phyloP scores from a whole-genome alignment of 2,329 filamentous ascomycete genomes.

The Verticillium tricorpus region DNA sequence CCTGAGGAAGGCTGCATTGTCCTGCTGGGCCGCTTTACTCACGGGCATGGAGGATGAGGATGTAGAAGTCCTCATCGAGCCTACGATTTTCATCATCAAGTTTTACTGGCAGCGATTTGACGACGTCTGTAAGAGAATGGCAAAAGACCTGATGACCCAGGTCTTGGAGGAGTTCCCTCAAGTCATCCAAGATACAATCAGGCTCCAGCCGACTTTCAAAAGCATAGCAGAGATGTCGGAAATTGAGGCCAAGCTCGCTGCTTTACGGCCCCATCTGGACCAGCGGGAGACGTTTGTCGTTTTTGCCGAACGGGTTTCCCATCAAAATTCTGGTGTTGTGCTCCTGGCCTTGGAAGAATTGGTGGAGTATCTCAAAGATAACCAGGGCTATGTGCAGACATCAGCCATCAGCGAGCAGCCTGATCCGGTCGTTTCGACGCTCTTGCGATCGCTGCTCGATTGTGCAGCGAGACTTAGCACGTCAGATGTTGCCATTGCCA shows the following conservation, averaged over 20 bases:
- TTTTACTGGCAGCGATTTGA: slow-evolving; percentile 73
- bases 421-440: slow-evolving; percentile 63
- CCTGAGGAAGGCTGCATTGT: slow-evolving; percentile 75
- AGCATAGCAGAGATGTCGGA: slow-evolving; percentile 65
- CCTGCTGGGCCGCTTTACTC: slow-evolving; percentile 79
- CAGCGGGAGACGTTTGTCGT: slow-evolving; percentile 39
- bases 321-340: slow-evolving; percentile 84
- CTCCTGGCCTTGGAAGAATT: slow-evolving; percentile 77
- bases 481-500: slow-evolving; percentile 60
- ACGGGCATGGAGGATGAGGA: slow-evolving; percentile 72
- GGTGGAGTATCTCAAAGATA: slow-evolving; percentile 61
- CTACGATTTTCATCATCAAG: slow-evolving; percentile 82
- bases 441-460: slow-evolving; percentile 78
- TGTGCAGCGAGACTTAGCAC: slow-evolving; percentile 77
- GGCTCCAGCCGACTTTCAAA: slow-evolving; percentile 73
- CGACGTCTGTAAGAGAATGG: slow-evolving; percentile 51
- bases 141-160: slow-evolving; percentile 57
- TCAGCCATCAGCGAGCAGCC: slow-evolving; percentile 81
- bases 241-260: slow-evolving; percentile 60
- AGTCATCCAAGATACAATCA: slow-evolving; percentile 62
- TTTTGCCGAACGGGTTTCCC: slow-evolving; percentile 68
- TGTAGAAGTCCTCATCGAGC: slow-evolving; percentile 74
- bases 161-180: slow-evolving; percentile 60
- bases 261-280: slow-evolving; percentile 62
- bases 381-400: slow-evolving; percentile 76